Base-by-base conservation (phyloP, 805 yeast genomes). In the Candida andamanensis region DNA sequence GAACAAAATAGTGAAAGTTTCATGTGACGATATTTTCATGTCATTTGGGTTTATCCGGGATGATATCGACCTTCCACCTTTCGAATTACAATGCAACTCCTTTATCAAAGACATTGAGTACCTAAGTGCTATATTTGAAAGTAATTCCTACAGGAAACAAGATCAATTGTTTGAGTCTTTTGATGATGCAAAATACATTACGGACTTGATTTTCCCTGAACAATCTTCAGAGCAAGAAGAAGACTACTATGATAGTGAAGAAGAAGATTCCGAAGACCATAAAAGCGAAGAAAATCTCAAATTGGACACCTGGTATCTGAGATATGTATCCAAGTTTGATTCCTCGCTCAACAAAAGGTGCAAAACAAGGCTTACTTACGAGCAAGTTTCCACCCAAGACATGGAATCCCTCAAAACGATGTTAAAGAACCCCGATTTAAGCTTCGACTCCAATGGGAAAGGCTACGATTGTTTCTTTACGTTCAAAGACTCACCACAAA, bases 31-130 rank as follows among this genome's bases (percentile, higher is more conserved):
- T 0, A 51, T 62, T 9, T 84, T 82, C 47, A 58, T 74, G 0
- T 78, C 84, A 0, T 83, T 83, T 57, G 78, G 78, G 0, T 76
- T 83, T 28, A 56, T 84, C 11, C 69, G 80, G 41, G 80, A 78
- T 41, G 87, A 82, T 30, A 54, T 70, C 8, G 78, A 73, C 40
- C 46, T 58, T n/a, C 50, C 82, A 1, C 84, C 85, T 0, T 60
- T 78, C n/a, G 52, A 69, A 23, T 52, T 80, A 11, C 58, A 59
- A 8, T 58, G 60, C 30, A 70, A 75, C 40, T 57, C 63, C 11
- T 60, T 81, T 23, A 44, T 63, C 9, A 53, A 56, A 20, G 87
- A 83, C 45, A 62, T 83, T 44, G 67, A 67, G 6, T 59, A 60
- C 25, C 56, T 80, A 24, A 77, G 85, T 5, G 76, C 78, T 0